These are phyloP conservation scores for Entoloma clypeatum DNA, from an alignment of 1,284 basidiomycete genomes.

Conservation along the genomic window DNA sequence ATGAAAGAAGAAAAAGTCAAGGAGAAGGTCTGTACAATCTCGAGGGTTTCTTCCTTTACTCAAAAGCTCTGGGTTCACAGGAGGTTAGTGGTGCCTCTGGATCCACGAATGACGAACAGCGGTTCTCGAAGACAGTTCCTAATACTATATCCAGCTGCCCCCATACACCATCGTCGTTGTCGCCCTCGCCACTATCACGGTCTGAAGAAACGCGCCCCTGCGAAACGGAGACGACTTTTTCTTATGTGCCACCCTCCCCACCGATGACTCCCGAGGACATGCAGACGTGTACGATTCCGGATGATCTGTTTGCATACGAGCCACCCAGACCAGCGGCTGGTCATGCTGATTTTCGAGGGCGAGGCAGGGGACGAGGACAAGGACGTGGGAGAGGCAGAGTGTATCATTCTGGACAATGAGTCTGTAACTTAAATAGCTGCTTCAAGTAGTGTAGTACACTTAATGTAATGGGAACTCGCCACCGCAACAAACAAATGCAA, in stretches of 20 bases:
- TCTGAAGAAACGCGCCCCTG: constrained; percentile 2
- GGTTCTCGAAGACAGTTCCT: neutral
- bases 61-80: neutral
- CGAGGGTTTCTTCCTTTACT: neutral
- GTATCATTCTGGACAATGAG: too few relatives aligned
- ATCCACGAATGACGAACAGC: constrained; percentile 4
- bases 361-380: neutral
- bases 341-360: too few relatives aligned
- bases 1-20: constrained; percentile 24
- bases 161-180: constrained; percentile 13
- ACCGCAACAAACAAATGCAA: constrained; percentile 27
- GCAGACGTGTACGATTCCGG: constrained; percentile 26
- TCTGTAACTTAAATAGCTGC: too few relatives aligned
- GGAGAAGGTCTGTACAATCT: constrained; percentile 8
- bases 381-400: too few relatives aligned
- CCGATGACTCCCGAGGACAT: constrained; percentile 22
- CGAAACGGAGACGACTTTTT: neutral
- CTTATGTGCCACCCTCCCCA: constrained; percentile 3
- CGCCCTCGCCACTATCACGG: constrained; percentile 13
- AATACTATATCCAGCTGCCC: constrained; percentile 4
- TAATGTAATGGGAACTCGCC: neutral
- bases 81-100: neutral
- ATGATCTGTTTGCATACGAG: constrained; percentile 25
- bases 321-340: constrained; percentile 4
- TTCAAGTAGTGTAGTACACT: neutral